Base-by-base conservation (phyloP, 1,139 yeast species). In the Geotrichum cucujoidarum region DNA sequence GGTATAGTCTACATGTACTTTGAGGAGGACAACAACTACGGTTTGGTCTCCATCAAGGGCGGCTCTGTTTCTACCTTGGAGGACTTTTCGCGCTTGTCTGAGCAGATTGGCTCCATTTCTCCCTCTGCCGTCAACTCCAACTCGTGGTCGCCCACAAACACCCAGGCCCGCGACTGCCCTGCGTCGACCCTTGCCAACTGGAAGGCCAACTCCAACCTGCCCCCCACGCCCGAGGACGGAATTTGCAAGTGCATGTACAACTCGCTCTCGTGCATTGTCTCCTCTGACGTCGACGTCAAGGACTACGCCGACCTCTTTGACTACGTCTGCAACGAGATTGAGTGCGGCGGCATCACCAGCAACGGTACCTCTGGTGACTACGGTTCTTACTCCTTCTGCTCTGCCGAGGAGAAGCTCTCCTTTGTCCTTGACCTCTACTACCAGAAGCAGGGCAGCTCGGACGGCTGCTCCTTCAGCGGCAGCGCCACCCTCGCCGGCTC, bases 1-100 rank as follows among this genome's bases (percentile, higher is more conserved):
- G 98, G 98, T 0, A 73, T 92, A 51, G 95, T 88, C 3, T 94
- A 94, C 66, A 97, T 92, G 67, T 94, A 77, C 68, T 78, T 92
- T 10, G 88, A 89, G 65, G 97, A 88, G 61, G 78, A 81, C 22
- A 88, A 88, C 65, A 80, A 85, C 61, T 92, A 90, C 68, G 98
- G 98, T 0, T 71, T 94, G 34, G 95, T 92, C 25, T 18, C 48
- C 31, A 37, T 49, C 18, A 11, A 27, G 13, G 69, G 67, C 55
- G 70, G 67, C 50, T 75, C 76, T 55, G 80, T 81, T 69, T 69
- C 79, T 49, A 71, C 76, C 48, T 65, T 87, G 64, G 68, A 60
- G n/a, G 90, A 83, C 66, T 83, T 72, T 68, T 62, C 64, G 58
- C 69, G 78, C 67, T 75, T 80, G 61, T 72, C 76, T 48, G 63